Conservation (phyloP, 805 yeast genomes). For the Clavispora carvajalis region DNA sequence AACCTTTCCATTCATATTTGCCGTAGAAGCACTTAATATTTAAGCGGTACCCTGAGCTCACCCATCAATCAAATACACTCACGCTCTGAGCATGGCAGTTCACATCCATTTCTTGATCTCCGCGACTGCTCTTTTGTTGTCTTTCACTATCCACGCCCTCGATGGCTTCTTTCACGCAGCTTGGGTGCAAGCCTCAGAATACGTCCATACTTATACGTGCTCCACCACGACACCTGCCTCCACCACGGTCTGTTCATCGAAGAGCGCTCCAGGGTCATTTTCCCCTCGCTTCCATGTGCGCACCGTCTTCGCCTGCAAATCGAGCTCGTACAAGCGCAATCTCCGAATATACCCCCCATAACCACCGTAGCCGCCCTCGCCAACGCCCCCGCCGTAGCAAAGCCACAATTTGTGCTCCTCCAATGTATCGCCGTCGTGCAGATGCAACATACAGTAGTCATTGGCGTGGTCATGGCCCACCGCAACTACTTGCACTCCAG, state of each 20-base stretch:
- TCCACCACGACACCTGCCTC: slow-evolving; percentile 7
- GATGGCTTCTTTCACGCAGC: too few species aligned
- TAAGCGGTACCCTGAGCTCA: too few species aligned
- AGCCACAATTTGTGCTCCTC: slow-evolving; percentile 55
- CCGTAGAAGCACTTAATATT: too few species aligned
- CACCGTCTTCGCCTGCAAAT: slow-evolving; percentile 43
- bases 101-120: too few species aligned
- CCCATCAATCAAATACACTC: too few species aligned
- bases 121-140: too few species aligned
- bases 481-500: slow-evolving; percentile 69
- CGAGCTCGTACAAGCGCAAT: slow-evolving; percentile 64
- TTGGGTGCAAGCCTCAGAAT: too few species aligned
- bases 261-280: slow-evolving; percentile 39
- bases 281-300: slow-evolving; percentile 72
- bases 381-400: slow-evolving; percentile 91
- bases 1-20: too few species aligned
- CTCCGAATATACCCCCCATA: slow-evolving; percentile 85
- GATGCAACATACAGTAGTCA: slow-evolving; percentile 74
- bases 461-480: slow-evolving; percentile 97
- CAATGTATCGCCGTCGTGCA: slow-evolving; percentile 21
- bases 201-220: background rate
- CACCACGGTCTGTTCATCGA: slow-evolving; percentile 50
- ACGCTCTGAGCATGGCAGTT: too few species aligned
- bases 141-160: too few species aligned
- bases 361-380: slow-evolving; percentile 96